phyloP scores from a whole-genome alignment of 1,139 yeast species.

The Wickerhamomyces sp. region DNA sequence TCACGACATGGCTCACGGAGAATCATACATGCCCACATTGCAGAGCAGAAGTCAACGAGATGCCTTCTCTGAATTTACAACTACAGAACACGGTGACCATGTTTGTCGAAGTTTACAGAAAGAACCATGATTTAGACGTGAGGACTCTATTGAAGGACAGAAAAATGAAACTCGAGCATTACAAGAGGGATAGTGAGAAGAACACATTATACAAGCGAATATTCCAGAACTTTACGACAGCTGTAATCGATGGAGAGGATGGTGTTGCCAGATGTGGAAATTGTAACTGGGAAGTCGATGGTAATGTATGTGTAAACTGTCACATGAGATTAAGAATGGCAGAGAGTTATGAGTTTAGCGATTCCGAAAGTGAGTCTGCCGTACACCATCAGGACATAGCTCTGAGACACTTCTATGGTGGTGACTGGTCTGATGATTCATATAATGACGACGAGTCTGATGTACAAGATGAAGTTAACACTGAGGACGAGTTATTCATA shows the following conservation, averaged over 20 bases:
- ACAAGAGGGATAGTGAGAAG: slow-evolving; percentile 33
- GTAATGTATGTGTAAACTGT: slow-evolving; percentile 51
- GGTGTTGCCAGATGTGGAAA: slow-evolving; percentile 76
- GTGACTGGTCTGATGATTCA: no score
- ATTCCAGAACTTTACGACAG: slow-evolving; percentile 43
- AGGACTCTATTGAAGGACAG: slow-evolving; percentile 21
- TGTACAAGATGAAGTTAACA: slow-evolving; percentile 6
- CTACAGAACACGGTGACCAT: slow-evolving; percentile 23
- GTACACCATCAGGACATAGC: no score
- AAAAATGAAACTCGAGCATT: slow-evolving; percentile 23
- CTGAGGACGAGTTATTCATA: slow-evolving; percentile 9
- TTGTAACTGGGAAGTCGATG: slow-evolving; percentile 80
- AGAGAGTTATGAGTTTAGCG: no score
- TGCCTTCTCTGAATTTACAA: slow-evolving; percentile 43
- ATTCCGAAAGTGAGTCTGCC: no score
- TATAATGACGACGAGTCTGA: slow-evolving; percentile 6
- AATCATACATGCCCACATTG: slow-evolving; percentile 53
- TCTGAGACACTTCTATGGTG: no score
- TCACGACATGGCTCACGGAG: slow-evolving; percentile 45
- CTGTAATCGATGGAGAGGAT: slow-evolving; percentile 63
- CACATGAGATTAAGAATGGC: slow-evolving; percentile 27
- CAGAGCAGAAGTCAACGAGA: slow-evolving; percentile 35
- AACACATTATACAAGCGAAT: slow-evolving; percentile 42
- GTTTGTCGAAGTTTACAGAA: no score
- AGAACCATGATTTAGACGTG: no score